Evolutionary conservation across 2,329 filamentous ascomycete species (phyloP).

Genomic region (Colletotrichum higginsianum): DNA sequence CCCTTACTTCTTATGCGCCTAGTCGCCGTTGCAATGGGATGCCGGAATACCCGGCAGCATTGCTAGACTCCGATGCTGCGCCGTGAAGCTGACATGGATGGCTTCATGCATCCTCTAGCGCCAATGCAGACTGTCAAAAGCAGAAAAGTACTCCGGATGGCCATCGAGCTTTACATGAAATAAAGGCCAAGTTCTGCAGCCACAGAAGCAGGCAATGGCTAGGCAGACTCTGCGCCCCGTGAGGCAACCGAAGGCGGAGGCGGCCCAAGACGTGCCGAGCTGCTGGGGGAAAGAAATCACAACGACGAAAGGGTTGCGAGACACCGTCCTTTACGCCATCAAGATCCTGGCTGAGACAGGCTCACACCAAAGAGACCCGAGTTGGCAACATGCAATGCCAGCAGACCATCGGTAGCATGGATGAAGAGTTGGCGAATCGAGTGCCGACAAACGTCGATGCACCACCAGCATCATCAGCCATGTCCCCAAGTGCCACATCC

Average conservation of each 20-base stretch:
- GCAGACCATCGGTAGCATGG: background rate
- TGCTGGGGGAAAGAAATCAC: background rate
- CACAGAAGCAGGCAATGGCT: background rate
- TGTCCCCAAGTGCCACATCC: no score
- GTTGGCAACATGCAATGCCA: background rate
- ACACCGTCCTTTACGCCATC: background rate
- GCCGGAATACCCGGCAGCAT: background rate
- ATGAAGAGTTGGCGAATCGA: background rate
- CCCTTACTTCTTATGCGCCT: no score
- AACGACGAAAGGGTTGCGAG: background rate
- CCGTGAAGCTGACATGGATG: constrained; percentile 2
- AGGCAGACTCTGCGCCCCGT: background rate
- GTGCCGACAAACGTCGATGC: background rate
- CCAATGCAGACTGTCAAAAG: background rate
- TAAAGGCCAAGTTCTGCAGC: background rate
- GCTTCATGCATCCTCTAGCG: background rate
- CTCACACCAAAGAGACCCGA: background rate
- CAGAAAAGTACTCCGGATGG: background rate
- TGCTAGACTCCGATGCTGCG: background rate
- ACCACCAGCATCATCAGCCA: no score
- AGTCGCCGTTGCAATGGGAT: background rate
- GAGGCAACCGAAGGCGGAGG: background rate
- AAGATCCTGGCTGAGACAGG: background rate
- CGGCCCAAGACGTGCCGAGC: background rate
- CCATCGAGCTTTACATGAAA: background rate